A percentile compares a stretch with the other conserved stretches of the same genome.
These are phyloP conservation scores for Botrytis cinerea DNA, from an alignment of 2,329 filamentous ascomycete species.

Conservation along the genomic window DNA sequence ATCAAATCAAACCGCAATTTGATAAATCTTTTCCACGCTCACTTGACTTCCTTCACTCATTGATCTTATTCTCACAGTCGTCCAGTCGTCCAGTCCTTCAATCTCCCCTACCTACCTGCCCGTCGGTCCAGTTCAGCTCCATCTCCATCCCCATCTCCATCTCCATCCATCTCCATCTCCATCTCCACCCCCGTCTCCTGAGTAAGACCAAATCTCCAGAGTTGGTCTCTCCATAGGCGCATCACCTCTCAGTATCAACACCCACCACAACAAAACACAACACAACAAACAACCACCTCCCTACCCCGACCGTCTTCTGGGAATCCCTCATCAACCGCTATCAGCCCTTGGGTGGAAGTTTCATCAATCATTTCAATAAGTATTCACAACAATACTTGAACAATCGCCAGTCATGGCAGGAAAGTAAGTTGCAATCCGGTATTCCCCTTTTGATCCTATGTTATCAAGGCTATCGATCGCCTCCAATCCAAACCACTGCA, in stretches of 20 bases:
- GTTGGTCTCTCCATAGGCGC: not conserved
- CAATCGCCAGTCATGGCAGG: constrained; percentile 23
- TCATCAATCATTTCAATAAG: not conserved
- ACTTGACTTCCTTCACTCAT: not conserved
- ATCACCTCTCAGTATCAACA: not conserved
- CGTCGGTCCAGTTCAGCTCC: not conserved
- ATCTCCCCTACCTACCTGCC: not conserved
- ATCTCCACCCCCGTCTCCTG: constrained; percentile 1
- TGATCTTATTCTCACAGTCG: no score
- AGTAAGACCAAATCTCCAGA: not conserved
- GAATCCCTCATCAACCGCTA: not conserved
- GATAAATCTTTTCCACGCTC: not conserved
- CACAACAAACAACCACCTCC: not conserved
- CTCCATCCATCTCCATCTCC: not conserved
- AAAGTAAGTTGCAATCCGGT: constrained; percentile 7
- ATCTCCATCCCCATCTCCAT: not conserved
- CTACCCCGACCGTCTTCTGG: not conserved
- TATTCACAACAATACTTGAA: constrained; percentile 1
- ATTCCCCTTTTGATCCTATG: not conserved
- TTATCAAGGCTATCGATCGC: not conserved
- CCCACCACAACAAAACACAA: not conserved
- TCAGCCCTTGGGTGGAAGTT: not conserved
- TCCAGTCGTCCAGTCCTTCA: no score
- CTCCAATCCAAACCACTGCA: not conserved
- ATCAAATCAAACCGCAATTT: not conserved